phyloP scores from a whole-genome alignment of 2,329 filamentous ascomycete species.

The Aspergillus phoenicis region DNA sequence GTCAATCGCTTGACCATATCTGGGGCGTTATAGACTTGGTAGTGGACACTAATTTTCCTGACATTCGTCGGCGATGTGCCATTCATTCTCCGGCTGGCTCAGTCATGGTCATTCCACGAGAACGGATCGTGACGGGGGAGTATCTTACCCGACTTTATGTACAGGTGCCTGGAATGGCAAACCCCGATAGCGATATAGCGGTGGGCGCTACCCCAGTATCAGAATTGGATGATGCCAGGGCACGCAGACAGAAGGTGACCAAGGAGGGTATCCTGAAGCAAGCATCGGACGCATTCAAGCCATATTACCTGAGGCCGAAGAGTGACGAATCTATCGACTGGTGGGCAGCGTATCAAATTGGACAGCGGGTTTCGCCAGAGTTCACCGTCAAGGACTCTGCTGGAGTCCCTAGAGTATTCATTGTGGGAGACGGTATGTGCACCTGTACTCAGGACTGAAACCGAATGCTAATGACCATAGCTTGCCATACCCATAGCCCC shows the following conservation, averaged over 20 bases:
- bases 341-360: slow-evolving; percentile 76
- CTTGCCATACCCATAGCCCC: slow-evolving; percentile 75
- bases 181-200: slow-evolving; percentile 23
- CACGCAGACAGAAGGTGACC: slow-evolving; percentile 64
- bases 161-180: slow-evolving; percentile 37
- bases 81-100: slow-evolving; percentile 73
- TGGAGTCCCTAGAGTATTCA: slow-evolving; percentile 69
- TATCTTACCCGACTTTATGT: slow-evolving; percentile 73
- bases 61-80: slow-evolving; percentile 77
- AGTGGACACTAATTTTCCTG: slow-evolving; percentile 71
- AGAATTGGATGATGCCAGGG: slow-evolving; percentile 59
- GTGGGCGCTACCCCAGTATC: background rate
- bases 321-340: slow-evolving; percentile 63
- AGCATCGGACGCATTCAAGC: slow-evolving; percentile 65
- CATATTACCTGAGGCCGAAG: slow-evolving; percentile 65
- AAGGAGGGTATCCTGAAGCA: slow-evolving; percentile 64
- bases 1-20: slow-evolving; percentile 69
- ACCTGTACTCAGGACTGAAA: background rate
- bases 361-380: slow-evolving; percentile 59
- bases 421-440: slow-evolving; percentile 63
- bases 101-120: slow-evolving; percentile 76
- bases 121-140: slow-evolving; percentile 61
- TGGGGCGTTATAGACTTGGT: slow-evolving; percentile 78
- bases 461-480: slow-evolving; percentile 32
- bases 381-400: slow-evolving; percentile 62